phyloP scores from a whole-genome alignment of 1,284 basidiomycete genomes.

The Cryptococcus floricola region DNA sequence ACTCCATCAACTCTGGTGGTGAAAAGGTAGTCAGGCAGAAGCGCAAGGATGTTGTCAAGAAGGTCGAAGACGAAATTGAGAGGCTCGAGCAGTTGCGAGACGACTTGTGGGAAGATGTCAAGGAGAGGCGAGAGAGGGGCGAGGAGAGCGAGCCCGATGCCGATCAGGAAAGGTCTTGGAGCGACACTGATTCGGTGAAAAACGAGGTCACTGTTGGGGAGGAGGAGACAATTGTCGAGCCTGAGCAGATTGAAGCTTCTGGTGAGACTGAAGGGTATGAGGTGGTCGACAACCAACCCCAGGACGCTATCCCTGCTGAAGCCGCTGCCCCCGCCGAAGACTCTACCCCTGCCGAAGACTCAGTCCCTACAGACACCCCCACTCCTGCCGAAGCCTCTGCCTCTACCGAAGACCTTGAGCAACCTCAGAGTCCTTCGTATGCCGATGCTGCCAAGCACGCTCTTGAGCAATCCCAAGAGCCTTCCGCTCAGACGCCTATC shows the following conservation, averaged over 20 bases:
- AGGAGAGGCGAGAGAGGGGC: conserved; percentile 28
- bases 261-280: background rate
- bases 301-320: background rate
- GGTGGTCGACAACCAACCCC: background rate
- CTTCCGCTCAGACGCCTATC: background rate
- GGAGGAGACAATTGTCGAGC: background rate
- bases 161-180: conserved; percentile 12
- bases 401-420: background rate
- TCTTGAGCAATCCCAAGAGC: background rate
- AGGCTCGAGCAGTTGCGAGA: conserved; percentile 53
- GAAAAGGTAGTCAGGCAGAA: conserved; percentile 57
- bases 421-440: background rate
- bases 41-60: conserved; percentile 58
- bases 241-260: background rate
- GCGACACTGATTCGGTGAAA: conserved; percentile 7
- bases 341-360: background rate
- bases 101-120: conserved; percentile 40
- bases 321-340: background rate
- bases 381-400: too few species aligned
- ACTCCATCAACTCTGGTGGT: conserved; percentile 64
- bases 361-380: background rate
- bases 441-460: background rate
- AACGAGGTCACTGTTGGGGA: conserved; percentile 5
- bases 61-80: conserved; percentile 62
- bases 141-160: conserved; percentile 36